Base-by-base conservation (phyloP, 495 filamentous ascomycete genomes). In the Talaromyces ruber region DNA sequence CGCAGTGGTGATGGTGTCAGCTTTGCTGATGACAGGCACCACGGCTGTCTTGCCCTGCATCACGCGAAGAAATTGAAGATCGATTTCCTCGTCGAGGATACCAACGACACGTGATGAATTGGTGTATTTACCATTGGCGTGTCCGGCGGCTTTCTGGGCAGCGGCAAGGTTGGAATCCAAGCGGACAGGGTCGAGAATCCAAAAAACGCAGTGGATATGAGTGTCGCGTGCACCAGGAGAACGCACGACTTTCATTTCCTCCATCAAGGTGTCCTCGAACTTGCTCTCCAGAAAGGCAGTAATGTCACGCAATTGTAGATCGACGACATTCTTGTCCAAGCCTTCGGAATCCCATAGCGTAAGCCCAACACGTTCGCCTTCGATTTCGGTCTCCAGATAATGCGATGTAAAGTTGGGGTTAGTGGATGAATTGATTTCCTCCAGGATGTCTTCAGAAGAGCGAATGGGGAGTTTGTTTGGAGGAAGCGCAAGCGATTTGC, bases 311-410 rank as follows among this genome's bases (percentile, higher is more conserved):
- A 98, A 78, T 74, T 98, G 94, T 57, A 98, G 79, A 73, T 97
- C 94, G 51, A 95, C 92, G 26, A 97, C 84, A 71, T 90, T 91
- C 81, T 90, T 92, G 77, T 98, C 93, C 60, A 98, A 76, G 1
- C 94, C 94, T 65, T 90, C 85, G 14, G 94, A 97, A 67, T 98
- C 94, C 94, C 93, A 98, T 26, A 98, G 77, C 4, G 94, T 98
- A 63, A 98, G 76, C 14, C 95, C 94, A 56, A 98, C 84, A 32
- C 94, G 88, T 72, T 98, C 94, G 56, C 85, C 84, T 52, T 97
- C 93, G 65, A 97, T 90, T 67, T 98, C 95, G 2, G 93, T 95
- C 75, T 98, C 95, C 61, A 97, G 81, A 67, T 93, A 98, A 70
- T 92, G 84, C 18, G 89, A 87, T 60, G 85, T 87, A 73, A 96